Conservation (phyloP, 1,139 yeast species). For the Yamadazyma buinensis region DNA sequence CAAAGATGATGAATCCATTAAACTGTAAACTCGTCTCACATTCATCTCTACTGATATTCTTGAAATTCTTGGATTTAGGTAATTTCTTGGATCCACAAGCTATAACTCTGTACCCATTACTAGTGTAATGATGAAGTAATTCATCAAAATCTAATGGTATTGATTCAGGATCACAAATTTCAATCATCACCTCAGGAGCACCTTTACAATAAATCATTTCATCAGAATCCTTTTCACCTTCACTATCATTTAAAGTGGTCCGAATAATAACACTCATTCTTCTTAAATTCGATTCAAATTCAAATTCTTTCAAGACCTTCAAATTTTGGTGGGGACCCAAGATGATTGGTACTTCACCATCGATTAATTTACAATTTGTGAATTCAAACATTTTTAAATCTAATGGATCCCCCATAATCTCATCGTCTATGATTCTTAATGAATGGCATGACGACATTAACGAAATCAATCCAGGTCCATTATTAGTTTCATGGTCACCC, state of each 20-base stretch:
- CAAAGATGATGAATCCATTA: slow-evolving; percentile 87
- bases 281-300: slow-evolving; percentile 78
- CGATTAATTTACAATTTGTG: slow-evolving; percentile 73
- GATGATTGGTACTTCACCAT: slow-evolving; percentile 24
- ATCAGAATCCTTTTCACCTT: slow-evolving; percentile 12
- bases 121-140: slow-evolving; percentile 78
- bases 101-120: slow-evolving; percentile 89
- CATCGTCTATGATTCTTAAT: slow-evolving; percentile 70
- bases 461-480: slow-evolving; percentile 34
- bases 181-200: slow-evolving; percentile 93
- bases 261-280: slow-evolving; percentile 90
- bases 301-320: slow-evolving; percentile 69
- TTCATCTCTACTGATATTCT: slow-evolving; percentile 41
- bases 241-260: slow-evolving; percentile 29
- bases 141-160: slow-evolving; percentile 76
- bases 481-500: slow-evolving; percentile 23
- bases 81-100: slow-evolving; percentile 77
- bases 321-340: slow-evolving; percentile 16
- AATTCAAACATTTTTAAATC: slow-evolving; percentile 92
- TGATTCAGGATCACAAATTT: slow-evolving; percentile 65
- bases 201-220: slow-evolving; percentile 75
- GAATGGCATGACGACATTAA: slow-evolving; percentile 88
- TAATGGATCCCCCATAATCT: slow-evolving; percentile 86
- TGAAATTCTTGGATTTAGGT: slow-evolving; percentile 9
- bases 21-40: slow-evolving; percentile 69